Evolutionary conservation across 345 rosid genomes (phyloP), one percentile per base, ranked within the genome.

Genomic region (Laguncularia racemosa): DNA sequence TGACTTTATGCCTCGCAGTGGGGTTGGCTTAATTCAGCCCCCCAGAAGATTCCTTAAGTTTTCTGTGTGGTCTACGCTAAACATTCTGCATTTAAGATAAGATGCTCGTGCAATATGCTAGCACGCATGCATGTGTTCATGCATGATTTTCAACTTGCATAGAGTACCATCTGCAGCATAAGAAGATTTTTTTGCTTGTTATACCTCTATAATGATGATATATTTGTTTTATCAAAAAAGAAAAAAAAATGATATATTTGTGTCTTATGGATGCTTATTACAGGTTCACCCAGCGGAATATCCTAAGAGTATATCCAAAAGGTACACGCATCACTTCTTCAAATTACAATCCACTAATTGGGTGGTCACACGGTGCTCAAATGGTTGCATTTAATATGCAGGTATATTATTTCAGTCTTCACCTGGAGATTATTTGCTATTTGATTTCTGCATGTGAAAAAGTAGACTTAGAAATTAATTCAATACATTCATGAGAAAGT

Each of bases 301-400:
- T 91, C 51, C 85, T 91, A 13, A 74, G 98, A 69, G 81, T 91
- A 40, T 91, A 91, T 56, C 98, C 98, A 1, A 89, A 91, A 74
- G 95, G 98, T 51, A 78, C 63, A 16, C 93, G 98, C n/a, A 65
- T 91, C 49, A 61, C 80, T 69, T 91, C 98, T 33, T 86, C 98
- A 53, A 91, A 91, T 67, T 91, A 91, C 73, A 88, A 89, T 56
- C 98, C 98, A 0, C 67, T 89, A 0, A 76, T 84, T 62, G 98
- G 80, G 3, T 89, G 98, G 98, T 84, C 78, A 58, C 96, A 89
- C 68, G 98, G 98, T 53, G 96, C 96, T 79, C 98, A 91, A 74
- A 91, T 91, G 98, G 96, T 91, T 64, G 98, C 98, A 57, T 91
- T 91, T 62, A 91, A 91, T 59, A 91, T 91, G 98, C 95, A 91